Conservation (phyloP, 2,329 filamentous ascomycete genomes). For the Aschersonia sp. region DNA sequence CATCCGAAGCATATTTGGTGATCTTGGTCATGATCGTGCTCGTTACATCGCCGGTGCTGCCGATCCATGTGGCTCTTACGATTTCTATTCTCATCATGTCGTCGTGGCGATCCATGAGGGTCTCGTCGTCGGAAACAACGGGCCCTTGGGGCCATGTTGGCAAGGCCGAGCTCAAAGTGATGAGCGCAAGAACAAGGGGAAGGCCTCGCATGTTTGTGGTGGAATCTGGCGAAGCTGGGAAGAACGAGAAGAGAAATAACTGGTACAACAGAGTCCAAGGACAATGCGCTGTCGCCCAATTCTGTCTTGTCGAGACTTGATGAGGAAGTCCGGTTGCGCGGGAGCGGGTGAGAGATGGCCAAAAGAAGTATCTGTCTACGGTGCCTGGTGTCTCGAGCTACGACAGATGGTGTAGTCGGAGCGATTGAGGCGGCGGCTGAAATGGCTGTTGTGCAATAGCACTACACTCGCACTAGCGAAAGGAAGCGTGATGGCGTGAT, state of each 20-base stretch:
- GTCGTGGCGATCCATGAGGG: constrained; percentile 4
- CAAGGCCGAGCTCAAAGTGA: not conserved
- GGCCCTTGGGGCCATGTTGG: constrained; percentile 3
- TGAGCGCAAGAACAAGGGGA: constrained; percentile 1
- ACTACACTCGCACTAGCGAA: too few species aligned
- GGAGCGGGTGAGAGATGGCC: not conserved
- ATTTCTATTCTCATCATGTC: constrained; percentile 1
- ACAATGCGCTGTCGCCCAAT: too few species aligned
- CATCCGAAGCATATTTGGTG: constrained; percentile 6
- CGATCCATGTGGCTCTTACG: not conserved
- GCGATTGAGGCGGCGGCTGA: too few species aligned
- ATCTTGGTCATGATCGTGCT: constrained; percentile 2
- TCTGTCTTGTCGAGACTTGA: not conserved
- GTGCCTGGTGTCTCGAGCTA: too few species aligned
- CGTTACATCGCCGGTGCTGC: not conserved
- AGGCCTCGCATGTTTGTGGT: not conserved
- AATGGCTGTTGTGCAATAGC: too few species aligned
- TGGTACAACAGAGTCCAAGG: not conserved
- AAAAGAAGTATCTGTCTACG: too few species aligned
- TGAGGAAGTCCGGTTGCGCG: not conserved
- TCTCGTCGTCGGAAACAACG: constrained; percentile 5
- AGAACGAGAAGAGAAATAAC: not conserved
- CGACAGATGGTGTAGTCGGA: too few species aligned
- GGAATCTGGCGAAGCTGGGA: not conserved
- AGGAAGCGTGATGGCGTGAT: too few species aligned